Conservation (phyloP, 2,329 filamentous ascomycete species). For the Ceratocystis colombiana region DNA sequence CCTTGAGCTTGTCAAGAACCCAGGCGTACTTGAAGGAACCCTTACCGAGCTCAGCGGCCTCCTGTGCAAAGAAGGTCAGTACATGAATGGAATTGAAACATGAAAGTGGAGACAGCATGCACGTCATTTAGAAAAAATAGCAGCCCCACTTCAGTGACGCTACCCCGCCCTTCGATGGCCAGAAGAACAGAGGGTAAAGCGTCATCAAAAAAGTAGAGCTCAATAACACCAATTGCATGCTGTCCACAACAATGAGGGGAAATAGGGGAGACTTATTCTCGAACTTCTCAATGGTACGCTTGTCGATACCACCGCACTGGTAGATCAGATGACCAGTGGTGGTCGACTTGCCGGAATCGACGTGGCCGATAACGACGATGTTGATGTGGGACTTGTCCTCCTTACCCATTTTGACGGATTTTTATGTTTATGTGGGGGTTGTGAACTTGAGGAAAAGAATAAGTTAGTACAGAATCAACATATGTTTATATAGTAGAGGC, state of each 20-base stretch:
- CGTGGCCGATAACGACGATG: constrained; percentile 98
- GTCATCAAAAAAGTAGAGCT: background rate
- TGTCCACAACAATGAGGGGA: background rate
- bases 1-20: constrained; percentile 99
- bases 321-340: constrained; percentile 96
- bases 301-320: constrained; percentile 99
- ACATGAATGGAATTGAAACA: constrained; percentile 19
- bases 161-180: background rate
- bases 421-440: constrained; percentile 18
- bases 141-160: background rate
- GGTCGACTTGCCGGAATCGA: constrained; percentile 99
- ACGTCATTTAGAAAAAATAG: background rate
- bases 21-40: constrained; percentile 99
- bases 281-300: constrained; percentile 99
- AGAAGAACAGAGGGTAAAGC: background rate
- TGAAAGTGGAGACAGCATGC: constrained; percentile 17
- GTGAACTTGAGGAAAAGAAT: constrained; percentile 16
- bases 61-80: constrained; percentile 43
- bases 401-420: constrained; percentile 52
- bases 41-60: constrained; percentile 98
- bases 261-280: constrained; percentile 63
- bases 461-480: background rate
- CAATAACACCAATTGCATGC: background rate
- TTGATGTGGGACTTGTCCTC: constrained; percentile 93
- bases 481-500: background rate